phyloP scores from a whole-genome alignment of 148 eudicot genomes.

The Rhododendron henanense region DNA sequence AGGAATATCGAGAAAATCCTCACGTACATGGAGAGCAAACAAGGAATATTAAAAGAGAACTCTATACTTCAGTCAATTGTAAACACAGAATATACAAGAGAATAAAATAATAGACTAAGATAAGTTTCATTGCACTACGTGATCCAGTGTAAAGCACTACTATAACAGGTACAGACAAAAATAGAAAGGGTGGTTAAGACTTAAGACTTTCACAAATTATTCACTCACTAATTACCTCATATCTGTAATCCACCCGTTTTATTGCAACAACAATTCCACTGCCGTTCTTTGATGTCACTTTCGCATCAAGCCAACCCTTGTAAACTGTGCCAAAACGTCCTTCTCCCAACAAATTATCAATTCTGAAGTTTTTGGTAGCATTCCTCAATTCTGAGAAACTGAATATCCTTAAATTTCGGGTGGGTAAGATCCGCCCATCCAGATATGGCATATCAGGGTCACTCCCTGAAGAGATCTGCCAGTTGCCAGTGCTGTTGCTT shows the following conservation, averaged over 20 bases:
- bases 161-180: not conserved
- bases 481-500: conserved; percentile 7
- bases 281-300: not conserved
- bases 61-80: not conserved
- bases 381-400: not conserved
- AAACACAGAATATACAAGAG: not conserved
- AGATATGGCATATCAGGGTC: conserved; percentile 29
- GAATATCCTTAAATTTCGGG: not conserved
- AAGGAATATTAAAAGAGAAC: not conserved
- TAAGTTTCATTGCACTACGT: not conserved
- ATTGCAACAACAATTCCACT: not conserved
- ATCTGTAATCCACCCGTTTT: not conserved
- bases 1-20: too few species aligned
- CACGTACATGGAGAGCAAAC: not conserved
- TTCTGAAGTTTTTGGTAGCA: not conserved
- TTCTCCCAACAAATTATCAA: not conserved
- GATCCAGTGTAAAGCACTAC: not conserved
- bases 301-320: not conserved
- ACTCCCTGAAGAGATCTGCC: conserved; percentile 42
- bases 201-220: too few species aligned
- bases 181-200: not conserved
- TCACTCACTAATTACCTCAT: not conserved
- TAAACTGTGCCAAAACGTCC: not conserved
- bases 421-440: not conserved
- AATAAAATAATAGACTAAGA: not conserved